phyloP scores from a whole-genome alignment of 768 basidiomycete genomes.

The Paxillus involutus region DNA sequence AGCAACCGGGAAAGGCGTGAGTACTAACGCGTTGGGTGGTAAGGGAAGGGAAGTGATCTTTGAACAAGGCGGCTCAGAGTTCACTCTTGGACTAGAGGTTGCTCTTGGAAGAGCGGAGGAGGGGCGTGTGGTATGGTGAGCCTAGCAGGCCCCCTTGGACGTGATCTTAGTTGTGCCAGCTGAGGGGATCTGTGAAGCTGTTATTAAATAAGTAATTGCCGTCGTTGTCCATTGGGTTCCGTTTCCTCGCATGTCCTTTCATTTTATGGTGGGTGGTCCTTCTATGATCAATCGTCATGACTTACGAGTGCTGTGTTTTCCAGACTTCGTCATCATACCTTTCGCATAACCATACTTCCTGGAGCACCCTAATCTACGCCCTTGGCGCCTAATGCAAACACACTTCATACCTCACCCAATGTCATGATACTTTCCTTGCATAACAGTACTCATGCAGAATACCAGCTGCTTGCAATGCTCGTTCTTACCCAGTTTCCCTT shows the following conservation, averaged over 20 bases:
- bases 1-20: slow-evolving; percentile 13
- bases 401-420: slow-evolving; percentile 2
- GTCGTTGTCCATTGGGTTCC: slow-evolving; percentile 16
- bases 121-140: slow-evolving; percentile 31
- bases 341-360: slow-evolving; percentile 4
- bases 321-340: neutral
- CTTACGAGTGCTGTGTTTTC: neutral
- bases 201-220: slow-evolving; percentile 13
- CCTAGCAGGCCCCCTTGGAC: neutral
- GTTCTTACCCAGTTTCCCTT: neutral
- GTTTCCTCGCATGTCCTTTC: neutral
- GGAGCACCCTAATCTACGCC: slow-evolving; percentile 10
- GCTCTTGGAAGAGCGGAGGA: slow-evolving; percentile 33
- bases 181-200: slow-evolving; percentile 1
- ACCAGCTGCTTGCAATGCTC: slow-evolving; percentile 1
- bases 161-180: neutral
- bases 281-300: neutral
- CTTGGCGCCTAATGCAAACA: neutral
- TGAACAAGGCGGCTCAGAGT: slow-evolving; percentile 27
- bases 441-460: slow-evolving; percentile 12
- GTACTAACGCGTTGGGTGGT: slow-evolving; percentile 8
- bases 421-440: slow-evolving; percentile 20
- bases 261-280: slow-evolving; percentile 8
- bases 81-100: slow-evolving; percentile 29
- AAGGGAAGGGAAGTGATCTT: slow-evolving; percentile 23